Conservation (phyloP, 192 early-diverging fungal genomes). For the Cladochytrium replicatum region DNA sequence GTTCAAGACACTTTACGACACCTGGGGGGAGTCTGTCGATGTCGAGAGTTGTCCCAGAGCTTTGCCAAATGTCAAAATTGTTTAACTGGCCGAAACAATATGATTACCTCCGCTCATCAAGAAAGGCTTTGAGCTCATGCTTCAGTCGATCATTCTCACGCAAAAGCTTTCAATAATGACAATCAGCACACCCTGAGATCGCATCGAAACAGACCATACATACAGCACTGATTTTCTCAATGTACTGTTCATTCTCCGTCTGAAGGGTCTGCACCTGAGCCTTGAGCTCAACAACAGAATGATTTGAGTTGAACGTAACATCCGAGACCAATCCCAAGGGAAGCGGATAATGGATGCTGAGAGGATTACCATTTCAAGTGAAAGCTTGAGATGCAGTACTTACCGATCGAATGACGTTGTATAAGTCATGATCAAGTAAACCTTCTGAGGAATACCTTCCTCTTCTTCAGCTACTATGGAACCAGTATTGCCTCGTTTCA, state of each 20-base stretch:
- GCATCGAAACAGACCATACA: neutral
- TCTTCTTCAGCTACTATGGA: constrained; percentile 20
- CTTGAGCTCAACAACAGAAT: neutral
- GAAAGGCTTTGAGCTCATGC: constrained; percentile 28
- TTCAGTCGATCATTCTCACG: constrained; percentile 36
- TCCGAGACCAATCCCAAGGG: constrained; percentile 19
- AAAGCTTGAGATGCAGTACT: neutral
- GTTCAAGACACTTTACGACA: too few relatives aligned
- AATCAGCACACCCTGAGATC: neutral
- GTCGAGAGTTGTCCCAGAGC: too few relatives aligned
- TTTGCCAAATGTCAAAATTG: too few relatives aligned
- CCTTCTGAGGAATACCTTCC: constrained; percentile 8
- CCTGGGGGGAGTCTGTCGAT: too few relatives aligned
- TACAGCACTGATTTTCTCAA: constrained; percentile 17
- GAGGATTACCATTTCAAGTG: neutral
- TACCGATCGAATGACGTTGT: constrained; percentile 40
- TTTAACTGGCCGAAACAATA: too few relatives aligned
- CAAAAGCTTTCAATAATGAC: constrained; percentile 12
- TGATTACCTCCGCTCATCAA: too few relatives aligned
- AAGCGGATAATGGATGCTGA: constrained; percentile 45
- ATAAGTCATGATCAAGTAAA: constrained; percentile 43
- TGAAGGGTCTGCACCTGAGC: constrained; percentile 12
- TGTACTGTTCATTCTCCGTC: constrained; percentile 8
- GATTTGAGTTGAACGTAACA: neutral
- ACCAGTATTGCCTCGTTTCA: constrained; percentile 2